phyloP scores from a whole-genome alignment of 805 yeast species.

The Starmerella cellae region DNA sequence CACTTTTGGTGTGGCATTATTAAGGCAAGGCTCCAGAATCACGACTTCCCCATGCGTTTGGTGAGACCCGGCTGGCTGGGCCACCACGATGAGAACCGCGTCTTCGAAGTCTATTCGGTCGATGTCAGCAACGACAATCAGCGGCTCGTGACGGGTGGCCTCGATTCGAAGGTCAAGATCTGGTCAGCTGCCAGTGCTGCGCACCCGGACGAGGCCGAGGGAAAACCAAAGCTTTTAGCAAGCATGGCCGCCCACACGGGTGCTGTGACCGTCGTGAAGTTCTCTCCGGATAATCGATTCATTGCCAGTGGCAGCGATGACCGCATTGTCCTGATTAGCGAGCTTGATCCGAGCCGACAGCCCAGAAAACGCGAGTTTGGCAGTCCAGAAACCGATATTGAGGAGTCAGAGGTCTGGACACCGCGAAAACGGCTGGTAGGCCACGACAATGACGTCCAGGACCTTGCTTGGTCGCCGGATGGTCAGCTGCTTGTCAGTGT shows the following conservation, averaged over 20 bases:
- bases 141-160: slow-evolving; percentile 83
- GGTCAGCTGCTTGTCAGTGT: slow-evolving; percentile 81
- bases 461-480: slow-evolving; percentile 96
- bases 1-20: too few relatives aligned
- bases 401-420: slow-evolving; percentile 85
- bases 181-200: slow-evolving; percentile 85
- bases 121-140: slow-evolving; percentile 70
- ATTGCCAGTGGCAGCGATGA: slow-evolving; percentile 94
- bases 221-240: slow-evolving; percentile 35
- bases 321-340: slow-evolving; percentile 83
- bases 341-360: slow-evolving; percentile 55
- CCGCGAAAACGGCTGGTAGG: slow-evolving; percentile 86
- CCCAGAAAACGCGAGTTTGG: slow-evolving; percentile 52
- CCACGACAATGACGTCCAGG: slow-evolving; percentile 95
- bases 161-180: slow-evolving; percentile 80
- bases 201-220: slow-evolving; percentile 29
- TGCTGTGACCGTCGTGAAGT: slow-evolving; percentile 85
- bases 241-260: slow-evolving; percentile 94
- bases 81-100: slow-evolving; percentile 60
- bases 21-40: too few relatives aligned
- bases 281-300: slow-evolving; percentile 83
- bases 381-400: slow-evolving; percentile 32
- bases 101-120: slow-evolving; percentile 74
- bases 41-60: slow-evolving; percentile 53
- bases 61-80: slow-evolving; percentile 61